Base-by-base conservation (phyloP, 2,329 filamentous ascomycete genomes). In the Ophiocordyceps unilateralis region DNA sequence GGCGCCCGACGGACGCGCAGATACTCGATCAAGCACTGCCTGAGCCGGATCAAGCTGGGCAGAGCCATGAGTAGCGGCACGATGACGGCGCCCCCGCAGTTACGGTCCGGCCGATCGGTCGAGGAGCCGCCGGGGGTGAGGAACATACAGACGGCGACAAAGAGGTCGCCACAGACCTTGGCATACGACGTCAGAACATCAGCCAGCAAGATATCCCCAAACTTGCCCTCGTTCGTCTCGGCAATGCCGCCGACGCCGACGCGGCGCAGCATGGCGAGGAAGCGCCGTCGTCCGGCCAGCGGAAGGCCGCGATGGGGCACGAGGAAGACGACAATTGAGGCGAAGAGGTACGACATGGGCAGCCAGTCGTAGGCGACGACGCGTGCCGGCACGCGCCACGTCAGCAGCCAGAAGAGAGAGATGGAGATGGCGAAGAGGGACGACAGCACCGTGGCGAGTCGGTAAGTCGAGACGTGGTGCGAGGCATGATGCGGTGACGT, bases 111-210 rank as follows among this genome's bases (percentile, higher is more conserved):
- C 23, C 78, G 76, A 24, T 78, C 78, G 1, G 87, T 94, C 22
- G 85, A 84, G 42, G 81, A 82, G 37, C 78, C 74, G 4, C 73
- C 73, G 4, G 71, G 63, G 1, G 74, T 74, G 55, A 93, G 75
- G 60, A 93, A 88, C 89, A 95, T 94, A 74, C 87, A 96, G 23
- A 87, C 63, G 40, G 79, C 79, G 44, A 96, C 82, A 58, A 87
- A 95, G 12, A 95, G 65, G 59, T 98, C 91, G 21, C 81, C 89
- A 23, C 93, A 69, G 24, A 95, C 83, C 60, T 93, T 94, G 47
- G 89, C 81, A 59, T 96, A 98, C 54, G 84, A 93, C 37, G 91
- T 98, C 52, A 96, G 65, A 44, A 87, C 89, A 70, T 98, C 91
- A 28, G 91, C 88, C 17, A 98, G 75, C 45, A 98, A 65, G 42